phyloP scores from a whole-genome alignment of 2,329 filamentous ascomycete species.

The Rachicladosporium sp. region DNA sequence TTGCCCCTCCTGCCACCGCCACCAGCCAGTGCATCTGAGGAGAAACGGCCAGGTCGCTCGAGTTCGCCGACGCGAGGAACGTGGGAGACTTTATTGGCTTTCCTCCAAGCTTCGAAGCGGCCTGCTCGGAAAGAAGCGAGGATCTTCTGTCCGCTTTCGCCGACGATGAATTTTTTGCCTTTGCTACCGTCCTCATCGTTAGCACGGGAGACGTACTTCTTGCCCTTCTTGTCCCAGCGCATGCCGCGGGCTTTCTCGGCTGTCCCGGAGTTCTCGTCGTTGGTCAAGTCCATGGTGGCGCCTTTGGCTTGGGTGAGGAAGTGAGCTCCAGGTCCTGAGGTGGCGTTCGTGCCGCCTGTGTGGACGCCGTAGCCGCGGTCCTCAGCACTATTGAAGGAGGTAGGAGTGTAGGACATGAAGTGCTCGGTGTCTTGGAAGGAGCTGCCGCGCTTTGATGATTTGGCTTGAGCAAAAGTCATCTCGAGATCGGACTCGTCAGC shows the following conservation, averaged over 20 bases:
- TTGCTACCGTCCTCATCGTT: constrained; percentile 92
- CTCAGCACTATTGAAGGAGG: constrained; percentile 67
- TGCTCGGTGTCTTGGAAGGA: constrained; percentile 75
- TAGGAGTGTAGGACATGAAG: constrained; percentile 93
- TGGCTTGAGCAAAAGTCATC: constrained; percentile 34
- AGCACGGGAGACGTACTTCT: constrained; percentile 81
- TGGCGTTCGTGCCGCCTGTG: constrained; percentile 49
- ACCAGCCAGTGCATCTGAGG: too few species aligned
- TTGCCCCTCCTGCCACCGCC: constrained; percentile 51
- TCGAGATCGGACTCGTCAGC: constrained; percentile 43
- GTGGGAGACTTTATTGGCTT: constrained; percentile 65
- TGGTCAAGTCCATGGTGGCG: constrained; percentile 82
- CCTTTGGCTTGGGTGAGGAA: constrained; percentile 81
- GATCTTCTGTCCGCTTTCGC: constrained; percentile 92
- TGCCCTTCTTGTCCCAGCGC: constrained; percentile 94
- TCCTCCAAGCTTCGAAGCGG: constrained; percentile 86
- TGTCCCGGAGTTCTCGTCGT: constrained; percentile 75
- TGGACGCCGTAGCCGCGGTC: constrained; percentile 90
- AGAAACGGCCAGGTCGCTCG: constrained; percentile 36
- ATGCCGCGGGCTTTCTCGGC: constrained; percentile 56
- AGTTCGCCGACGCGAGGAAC: constrained; percentile 73
- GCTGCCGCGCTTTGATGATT: constrained; percentile 12
- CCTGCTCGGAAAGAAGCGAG: constrained; percentile 87
- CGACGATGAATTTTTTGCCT: constrained; percentile 57
- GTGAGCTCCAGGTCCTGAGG: constrained; percentile 35